These are phyloP conservation scores for Arachis stenosperma DNA, from an alignment of 306 rosid species.

Conservation along the genomic window DNA sequence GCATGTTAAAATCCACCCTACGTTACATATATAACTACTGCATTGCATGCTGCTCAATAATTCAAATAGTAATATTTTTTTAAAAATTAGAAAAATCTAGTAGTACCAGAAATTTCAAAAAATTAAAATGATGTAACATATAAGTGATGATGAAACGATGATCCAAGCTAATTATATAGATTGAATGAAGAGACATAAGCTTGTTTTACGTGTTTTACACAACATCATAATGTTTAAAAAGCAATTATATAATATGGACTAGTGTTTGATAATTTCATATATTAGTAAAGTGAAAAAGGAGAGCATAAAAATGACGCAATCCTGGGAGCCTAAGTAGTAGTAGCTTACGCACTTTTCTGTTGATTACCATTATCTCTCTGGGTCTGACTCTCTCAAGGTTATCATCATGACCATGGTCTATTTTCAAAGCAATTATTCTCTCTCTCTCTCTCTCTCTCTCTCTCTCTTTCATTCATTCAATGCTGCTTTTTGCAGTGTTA, in stretches of 20 bases:
- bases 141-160: no score
- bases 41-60: not conserved
- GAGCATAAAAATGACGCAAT: constrained; percentile 33
- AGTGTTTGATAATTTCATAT: no score
- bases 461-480: constrained; percentile 2
- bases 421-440: constrained; percentile 38
- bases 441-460: constrained; percentile 38
- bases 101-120: no score
- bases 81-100: no score
- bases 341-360: constrained; percentile 42
- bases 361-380: constrained; percentile 16
- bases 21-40: constrained; percentile 12
- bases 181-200: not conserved
- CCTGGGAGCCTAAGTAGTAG: constrained; percentile 1
- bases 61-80: not conserved
- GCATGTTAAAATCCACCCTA: constrained; percentile 25
- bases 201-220: not conserved
- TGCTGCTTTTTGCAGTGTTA: constrained; percentile 29
- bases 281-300: not conserved
- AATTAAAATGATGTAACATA: no score
- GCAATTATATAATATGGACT: no score
- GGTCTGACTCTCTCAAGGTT: constrained; percentile 33
- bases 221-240: not conserved
- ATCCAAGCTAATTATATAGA: no score
- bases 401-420: constrained; percentile 18